Evolutionary conservation across 768 basidiomycete species (phyloP).

Genomic region (Kwoniella pini): DNA sequence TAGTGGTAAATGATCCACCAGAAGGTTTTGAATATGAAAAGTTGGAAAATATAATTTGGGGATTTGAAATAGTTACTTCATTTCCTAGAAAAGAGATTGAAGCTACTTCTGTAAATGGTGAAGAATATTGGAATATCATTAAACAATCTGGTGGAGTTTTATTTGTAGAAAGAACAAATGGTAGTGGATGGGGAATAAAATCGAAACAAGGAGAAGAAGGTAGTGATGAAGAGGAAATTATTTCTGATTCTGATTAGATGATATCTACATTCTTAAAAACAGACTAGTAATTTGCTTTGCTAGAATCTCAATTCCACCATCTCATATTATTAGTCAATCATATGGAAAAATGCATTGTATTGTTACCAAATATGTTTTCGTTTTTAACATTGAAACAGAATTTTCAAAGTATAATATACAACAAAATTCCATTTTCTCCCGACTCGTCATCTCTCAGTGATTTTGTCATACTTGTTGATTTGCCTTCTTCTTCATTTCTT

Average conservation of each 20-base stretch:
- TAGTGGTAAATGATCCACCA: constrained; percentile 37
- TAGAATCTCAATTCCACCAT: no score
- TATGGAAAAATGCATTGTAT: no score
- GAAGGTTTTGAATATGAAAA: constrained; percentile 17
- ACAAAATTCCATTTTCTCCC: no score
- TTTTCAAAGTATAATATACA: no score
- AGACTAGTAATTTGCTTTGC: no score
- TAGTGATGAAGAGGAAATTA: constrained; percentile 12
- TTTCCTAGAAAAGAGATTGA: constrained; percentile 47
- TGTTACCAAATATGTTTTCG: no score
- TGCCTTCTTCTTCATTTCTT: constrained; percentile 8
- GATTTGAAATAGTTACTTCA: constrained; percentile 44
- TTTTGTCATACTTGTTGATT: not conserved
- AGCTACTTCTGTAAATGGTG: constrained; percentile 18
- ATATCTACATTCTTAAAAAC: not conserved
- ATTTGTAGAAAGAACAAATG: constrained; percentile 44
- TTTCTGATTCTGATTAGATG: not conserved
- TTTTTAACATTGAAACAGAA: no score
- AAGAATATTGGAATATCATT: constrained; percentile 41
- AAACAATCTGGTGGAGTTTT: constrained; percentile 42
- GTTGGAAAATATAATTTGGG: constrained; percentile 11
- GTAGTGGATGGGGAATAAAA: constrained; percentile 30
- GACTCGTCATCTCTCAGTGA: not conserved
- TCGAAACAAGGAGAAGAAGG: constrained; percentile 36
- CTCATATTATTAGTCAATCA: no score